Conservation (phyloP, 2,329 filamentous ascomycete genomes). For the Ilyonectria mors-panacis region DNA sequence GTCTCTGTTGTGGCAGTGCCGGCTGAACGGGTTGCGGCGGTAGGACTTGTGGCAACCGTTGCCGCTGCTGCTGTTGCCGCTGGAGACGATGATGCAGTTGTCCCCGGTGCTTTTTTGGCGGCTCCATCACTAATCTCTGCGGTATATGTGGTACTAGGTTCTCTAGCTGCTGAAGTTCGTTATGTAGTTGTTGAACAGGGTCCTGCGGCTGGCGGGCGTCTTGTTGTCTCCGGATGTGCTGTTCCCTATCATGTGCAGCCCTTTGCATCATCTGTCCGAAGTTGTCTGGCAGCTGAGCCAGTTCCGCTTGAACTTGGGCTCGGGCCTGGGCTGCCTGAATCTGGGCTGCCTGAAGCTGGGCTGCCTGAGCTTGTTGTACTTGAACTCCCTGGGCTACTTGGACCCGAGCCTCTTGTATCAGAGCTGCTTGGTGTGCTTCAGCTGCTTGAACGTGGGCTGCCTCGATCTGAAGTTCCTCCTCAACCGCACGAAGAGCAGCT, state of each 20-base stretch:
- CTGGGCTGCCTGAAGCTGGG: background rate
- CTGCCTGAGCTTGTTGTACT: background rate
- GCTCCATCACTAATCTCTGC: background rate
- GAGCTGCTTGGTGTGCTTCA: background rate
- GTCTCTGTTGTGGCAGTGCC: background rate
- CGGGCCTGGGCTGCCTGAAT: background rate
- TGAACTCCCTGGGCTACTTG: background rate
- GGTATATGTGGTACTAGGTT: background rate
- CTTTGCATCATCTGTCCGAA: conserved; percentile 11
- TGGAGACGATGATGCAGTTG: background rate
- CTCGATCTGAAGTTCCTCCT: background rate
- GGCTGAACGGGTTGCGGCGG: background rate
- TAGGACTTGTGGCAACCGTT: background rate
- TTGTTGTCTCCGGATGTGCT: background rate
- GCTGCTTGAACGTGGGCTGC: background rate
- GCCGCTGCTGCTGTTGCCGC: background rate
- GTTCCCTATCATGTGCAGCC: background rate
- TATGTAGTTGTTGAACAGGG: background rate
- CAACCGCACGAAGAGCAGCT: background rate
- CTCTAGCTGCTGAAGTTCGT: background rate
- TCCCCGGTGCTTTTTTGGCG: background rate
- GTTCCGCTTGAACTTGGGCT: conserved; percentile 8
- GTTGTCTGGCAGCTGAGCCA: conserved; percentile 6
- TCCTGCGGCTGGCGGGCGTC: background rate
- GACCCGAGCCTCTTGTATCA: background rate